Evolutionary conservation across 163 green algal genomes (phyloP).

Genomic region (Coccomyxa subellipsoidea): DNA sequence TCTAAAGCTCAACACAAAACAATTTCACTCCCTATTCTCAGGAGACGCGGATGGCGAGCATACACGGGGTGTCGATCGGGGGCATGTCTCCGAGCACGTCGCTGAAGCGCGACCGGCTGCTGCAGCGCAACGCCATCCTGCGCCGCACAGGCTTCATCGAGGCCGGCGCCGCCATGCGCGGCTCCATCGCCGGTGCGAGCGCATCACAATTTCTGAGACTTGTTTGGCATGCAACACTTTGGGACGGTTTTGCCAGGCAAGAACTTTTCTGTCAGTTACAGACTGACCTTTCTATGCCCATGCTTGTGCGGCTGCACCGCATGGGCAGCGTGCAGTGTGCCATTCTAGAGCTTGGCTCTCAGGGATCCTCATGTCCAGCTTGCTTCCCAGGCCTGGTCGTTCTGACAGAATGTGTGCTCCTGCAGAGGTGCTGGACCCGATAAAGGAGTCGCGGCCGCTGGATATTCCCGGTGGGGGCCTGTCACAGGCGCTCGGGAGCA

Average conservation of each 20-base stretch:
- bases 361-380: neutral
- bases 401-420: neutral
- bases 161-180: neutral
- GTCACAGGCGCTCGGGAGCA: neutral
- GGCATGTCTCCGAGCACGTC: neutral
- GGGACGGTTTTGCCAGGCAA: too few species aligned
- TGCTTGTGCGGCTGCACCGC: neutral
- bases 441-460: neutral
- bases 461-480: neutral
- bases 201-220: neutral
- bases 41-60: neutral
- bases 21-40: too few species aligned
- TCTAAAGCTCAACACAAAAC: too few species aligned
- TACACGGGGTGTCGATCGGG: neutral
- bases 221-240: neutral
- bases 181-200: neutral
- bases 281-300: too few species aligned
- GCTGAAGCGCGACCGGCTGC: constrained; percentile 27
- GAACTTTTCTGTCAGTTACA: too few species aligned
- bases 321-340: neutral
- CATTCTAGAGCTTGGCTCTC: too few species aligned
- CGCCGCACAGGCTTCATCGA: constrained; percentile 40
- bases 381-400: neutral
- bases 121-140: constrained; percentile 37
- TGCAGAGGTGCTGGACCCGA: constrained; percentile 6